Conservation (phyloP, 2,329 filamentous ascomycete genomes). For the Dryadomyces quercus-mongolicae region DNA sequence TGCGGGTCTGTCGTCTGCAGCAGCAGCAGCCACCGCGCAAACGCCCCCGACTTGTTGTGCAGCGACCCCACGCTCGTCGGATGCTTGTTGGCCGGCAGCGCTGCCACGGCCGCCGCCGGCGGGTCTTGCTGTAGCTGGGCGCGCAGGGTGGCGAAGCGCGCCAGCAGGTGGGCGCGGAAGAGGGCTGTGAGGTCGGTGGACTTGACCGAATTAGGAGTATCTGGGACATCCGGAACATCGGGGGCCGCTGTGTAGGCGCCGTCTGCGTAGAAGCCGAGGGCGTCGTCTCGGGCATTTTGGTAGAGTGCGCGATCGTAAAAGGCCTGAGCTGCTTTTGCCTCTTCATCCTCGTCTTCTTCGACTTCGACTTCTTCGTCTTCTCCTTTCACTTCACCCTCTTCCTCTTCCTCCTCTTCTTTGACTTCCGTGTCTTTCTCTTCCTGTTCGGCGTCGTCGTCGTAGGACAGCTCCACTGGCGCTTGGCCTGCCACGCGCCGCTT, state of each 20-base stretch:
- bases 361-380: background rate
- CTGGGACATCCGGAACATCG: conserved; percentile 16
- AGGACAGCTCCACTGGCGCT: conserved; percentile 14
- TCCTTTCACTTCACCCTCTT: conserved; percentile 12
- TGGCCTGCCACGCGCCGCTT: conserved; percentile 3
- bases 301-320: conserved; percentile 32
- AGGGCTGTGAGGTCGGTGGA: conserved; percentile 39
- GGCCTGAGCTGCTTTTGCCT: background rate
- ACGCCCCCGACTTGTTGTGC: conserved; percentile 35
- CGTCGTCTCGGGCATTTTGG: conserved; percentile 35
- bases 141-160: conserved; percentile 55
- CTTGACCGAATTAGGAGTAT: conserved; percentile 1
- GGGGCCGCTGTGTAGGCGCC: conserved; percentile 64
- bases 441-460: conserved; percentile 16
- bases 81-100: conserved; percentile 37
- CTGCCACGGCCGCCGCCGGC: conserved; percentile 36
- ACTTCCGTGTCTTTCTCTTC: background rate
- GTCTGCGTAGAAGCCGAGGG: conserved; percentile 58
- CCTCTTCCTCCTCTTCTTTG: conserved; percentile 11
- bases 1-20: conserved; percentile 42
- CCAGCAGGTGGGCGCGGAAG: conserved; percentile 55
- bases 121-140: conserved; percentile 43
- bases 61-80: conserved; percentile 32
- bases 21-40: conserved; percentile 36
- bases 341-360: background rate